These are phyloP conservation scores for Melastoma malabathricum DNA, from an alignment of 345 rosid genomes.

Conservation along the genomic window DNA sequence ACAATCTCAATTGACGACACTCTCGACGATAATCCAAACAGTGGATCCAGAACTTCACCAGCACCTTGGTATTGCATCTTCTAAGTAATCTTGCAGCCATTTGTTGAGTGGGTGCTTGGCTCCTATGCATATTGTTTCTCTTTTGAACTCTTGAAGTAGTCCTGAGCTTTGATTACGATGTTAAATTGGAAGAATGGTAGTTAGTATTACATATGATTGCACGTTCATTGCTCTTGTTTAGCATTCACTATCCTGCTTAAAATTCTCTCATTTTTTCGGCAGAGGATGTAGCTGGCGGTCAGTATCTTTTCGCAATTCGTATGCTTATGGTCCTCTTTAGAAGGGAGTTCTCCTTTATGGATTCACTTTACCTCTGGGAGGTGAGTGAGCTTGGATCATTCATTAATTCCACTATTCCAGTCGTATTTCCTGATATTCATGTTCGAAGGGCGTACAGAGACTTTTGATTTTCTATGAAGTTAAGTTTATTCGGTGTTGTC, in stretches of 20 bases:
- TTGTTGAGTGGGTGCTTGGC: background rate
- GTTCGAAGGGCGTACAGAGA: too few species aligned
- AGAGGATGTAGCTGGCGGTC: constrained; percentile 91
- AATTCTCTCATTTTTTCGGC: constrained; percentile 8
- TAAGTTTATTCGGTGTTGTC: background rate
- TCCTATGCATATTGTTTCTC: background rate
- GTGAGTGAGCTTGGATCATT: constrained; percentile 23
- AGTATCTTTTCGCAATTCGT: constrained; percentile 85
- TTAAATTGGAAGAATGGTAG: too few species aligned
- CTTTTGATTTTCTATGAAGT: too few species aligned
- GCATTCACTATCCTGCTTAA: background rate
- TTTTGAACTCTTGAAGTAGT: too few species aligned
- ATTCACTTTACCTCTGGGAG: constrained; percentile 93
- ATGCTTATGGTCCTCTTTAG: constrained; percentile 97
- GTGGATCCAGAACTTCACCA: constrained; percentile 90
- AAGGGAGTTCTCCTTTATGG: constrained; percentile 83
- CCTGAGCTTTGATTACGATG: too few species aligned
- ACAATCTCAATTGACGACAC: constrained; percentile 68
- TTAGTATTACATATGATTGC: too few species aligned
- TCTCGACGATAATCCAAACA: constrained; percentile 74
- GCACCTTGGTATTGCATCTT: constrained; percentile 50
- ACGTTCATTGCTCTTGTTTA: too few species aligned
- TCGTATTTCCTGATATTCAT: too few species aligned
- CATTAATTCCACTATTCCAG: too few species aligned
- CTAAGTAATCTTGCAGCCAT: constrained; percentile 1